These are phyloP conservation scores for Ustilago tritici DNA, from an alignment of 1,284 basidiomycete genomes.

Conservation along the genomic window DNA sequence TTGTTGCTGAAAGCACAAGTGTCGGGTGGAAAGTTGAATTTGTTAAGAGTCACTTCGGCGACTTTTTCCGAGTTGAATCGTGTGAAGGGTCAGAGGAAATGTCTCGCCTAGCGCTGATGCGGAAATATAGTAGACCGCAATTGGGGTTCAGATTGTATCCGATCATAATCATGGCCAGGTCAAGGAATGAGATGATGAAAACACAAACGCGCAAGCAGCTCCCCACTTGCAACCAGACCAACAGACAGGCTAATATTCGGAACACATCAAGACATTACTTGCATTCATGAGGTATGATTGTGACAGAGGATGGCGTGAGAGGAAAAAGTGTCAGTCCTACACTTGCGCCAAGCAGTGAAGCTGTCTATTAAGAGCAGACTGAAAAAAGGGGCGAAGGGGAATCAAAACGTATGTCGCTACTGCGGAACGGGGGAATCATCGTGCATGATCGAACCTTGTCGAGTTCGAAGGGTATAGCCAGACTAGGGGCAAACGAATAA, in stretches of 20 bases:
- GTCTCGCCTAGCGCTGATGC: no score
- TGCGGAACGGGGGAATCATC: constrained; percentile 44
- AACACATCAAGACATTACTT: constrained; percentile 6
- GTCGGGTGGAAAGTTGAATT: no score
- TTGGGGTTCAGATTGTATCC: no score
- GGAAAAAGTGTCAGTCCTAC: neutral
- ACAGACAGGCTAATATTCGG: neutral
- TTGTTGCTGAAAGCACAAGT: no score
- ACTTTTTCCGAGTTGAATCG: no score
- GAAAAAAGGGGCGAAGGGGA: neutral
- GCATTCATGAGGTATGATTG: constrained; percentile 7
- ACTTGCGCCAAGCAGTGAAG: neutral
- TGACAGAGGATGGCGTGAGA: constrained; percentile 2
- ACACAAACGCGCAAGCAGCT: neutral
- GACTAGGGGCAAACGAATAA: constrained; percentile 5
- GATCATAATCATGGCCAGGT: no score
- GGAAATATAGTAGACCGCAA: no score
- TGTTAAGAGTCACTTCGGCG: no score
- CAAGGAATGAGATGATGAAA: neutral
- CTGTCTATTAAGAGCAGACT: constrained; percentile 25
- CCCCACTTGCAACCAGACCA: neutral
- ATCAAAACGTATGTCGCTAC: constrained; percentile 36
- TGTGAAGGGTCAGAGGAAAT: no score
- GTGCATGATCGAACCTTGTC: constrained; percentile 53
- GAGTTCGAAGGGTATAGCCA: constrained; percentile 52